Base-by-base conservation (phyloP, 148 eudicot species). In the Fallopia convolvulus region DNA sequence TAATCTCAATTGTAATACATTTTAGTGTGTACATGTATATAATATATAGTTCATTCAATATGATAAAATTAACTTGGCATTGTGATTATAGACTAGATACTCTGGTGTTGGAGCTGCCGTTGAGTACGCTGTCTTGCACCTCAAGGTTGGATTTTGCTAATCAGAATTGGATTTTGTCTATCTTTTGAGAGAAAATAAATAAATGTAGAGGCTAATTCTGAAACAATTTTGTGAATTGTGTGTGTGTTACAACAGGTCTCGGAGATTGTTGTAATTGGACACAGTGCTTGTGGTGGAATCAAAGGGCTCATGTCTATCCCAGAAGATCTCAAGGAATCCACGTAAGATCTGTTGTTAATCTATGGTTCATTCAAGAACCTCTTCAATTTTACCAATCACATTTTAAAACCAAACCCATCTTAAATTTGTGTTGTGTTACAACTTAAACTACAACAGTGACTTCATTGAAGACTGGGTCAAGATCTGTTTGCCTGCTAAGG, bases 381-480 rank as follows among this genome's bases (percentile, higher is more conserved):
- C 18, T 52, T 3, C 58, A 52, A 52, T 52, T 52, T 15, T n/a
- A 17, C 18, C 2, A 50, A 13, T 14, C 18, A 44, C 47, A 42
- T 42, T 42, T 42, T 8, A 44, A 8, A 44, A 9, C 47, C 47
- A 8, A 44, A 44, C 47, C 47, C 47, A 44, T 44, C 2, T 17
- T 17, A n/a, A 6, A n/a, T n/a, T 55, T 55, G 60, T n/a, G 8
- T n/a, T 18, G 23, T 13, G 9, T 48, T 58, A 58, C 66, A 20
- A 21, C 30, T 13, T 11, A 30, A 14, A 30, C 17, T 23, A 20
- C 33, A 42, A 73, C 87, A 95, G 99, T 61, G 99, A 91, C 56
- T 95, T 95, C 83, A 92, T 95, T 56, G 99, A 95, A 78, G 93
- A 91, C 72, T 95, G 99, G 99, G 94, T 95, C 23, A 92, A 87